phyloP scores from a whole-genome alignment of 345 rosid species.

The Melaleuca quinquenervia region DNA sequence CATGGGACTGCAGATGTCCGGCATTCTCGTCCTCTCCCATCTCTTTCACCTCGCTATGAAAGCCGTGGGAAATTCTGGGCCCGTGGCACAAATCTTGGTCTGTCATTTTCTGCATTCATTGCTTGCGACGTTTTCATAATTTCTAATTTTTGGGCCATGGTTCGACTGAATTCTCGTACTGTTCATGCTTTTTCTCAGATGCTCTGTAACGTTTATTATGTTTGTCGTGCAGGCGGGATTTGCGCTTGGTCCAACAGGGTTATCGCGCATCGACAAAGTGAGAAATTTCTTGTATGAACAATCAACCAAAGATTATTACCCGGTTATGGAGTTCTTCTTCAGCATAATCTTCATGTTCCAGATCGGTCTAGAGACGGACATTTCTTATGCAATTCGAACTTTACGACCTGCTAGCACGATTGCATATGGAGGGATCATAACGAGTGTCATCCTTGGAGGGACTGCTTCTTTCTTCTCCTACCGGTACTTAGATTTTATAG shows the following conservation, averaged over 20 bases:
- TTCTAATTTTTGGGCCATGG: not conserved
- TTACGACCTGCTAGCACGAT: conserved; percentile 29
- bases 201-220: not conserved
- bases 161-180: not conserved
- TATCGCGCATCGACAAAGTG: conserved; percentile 34
- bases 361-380: conserved; percentile 63
- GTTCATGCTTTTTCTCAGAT: not conserved
- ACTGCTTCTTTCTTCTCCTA: conserved; percentile 23
- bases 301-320: conserved; percentile 42
- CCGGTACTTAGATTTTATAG: conserved; percentile 5
- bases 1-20: conserved; percentile 46
- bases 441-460: conserved; percentile 26
- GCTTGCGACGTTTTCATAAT: not conserved
- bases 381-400: conserved; percentile 40
- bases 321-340: conserved; percentile 31
- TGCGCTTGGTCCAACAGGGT: conserved; percentile 53
- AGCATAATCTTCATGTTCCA: conserved; percentile 66
- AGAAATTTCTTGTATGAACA: conserved; percentile 38
- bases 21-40: conserved; percentile 79
- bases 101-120: not conserved
- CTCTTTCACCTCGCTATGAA: conserved; percentile 67
- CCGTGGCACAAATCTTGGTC: conserved; percentile 82
- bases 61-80: conserved; percentile 70
- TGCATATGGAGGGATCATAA: conserved; percentile 28
- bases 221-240: conserved; percentile 55